These are phyloP conservation scores for Boletus eberwhitei DNA, from an alignment of 768 basidiomycete species.

Conservation along the genomic window DNA sequence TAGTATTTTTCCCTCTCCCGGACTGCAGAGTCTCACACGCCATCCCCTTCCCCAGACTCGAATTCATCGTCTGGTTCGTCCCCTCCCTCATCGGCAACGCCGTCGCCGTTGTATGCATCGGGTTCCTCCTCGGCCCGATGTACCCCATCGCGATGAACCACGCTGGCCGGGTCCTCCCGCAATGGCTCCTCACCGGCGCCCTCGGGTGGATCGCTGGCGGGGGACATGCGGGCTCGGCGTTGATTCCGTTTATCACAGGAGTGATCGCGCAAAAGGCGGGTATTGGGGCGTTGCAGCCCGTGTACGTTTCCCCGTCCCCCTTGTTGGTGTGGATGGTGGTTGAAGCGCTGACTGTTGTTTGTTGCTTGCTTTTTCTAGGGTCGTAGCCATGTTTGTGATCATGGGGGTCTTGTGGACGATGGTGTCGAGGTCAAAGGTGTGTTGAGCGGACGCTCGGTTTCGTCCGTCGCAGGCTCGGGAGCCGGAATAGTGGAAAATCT, in stretches of 20 bases:
- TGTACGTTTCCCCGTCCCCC: slow-evolving; percentile 9
- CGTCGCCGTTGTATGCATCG: slow-evolving; percentile 50
- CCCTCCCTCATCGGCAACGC: slow-evolving; percentile 49
- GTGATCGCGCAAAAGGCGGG: slow-evolving; percentile 57
- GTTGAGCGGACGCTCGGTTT: background rate
- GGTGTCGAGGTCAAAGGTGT: slow-evolving; percentile 21
- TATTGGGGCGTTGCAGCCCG: slow-evolving; percentile 35
- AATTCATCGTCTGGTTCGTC: slow-evolving; percentile 50
- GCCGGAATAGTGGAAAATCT: no score
- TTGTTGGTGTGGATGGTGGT: no score
- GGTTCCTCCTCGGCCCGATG: slow-evolving; percentile 47
- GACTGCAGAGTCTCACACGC: background rate
- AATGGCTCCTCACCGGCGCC: slow-evolving; percentile 57
- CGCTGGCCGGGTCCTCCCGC: slow-evolving; percentile 60
- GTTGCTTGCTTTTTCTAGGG: background rate
- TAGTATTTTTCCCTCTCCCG: background rate
- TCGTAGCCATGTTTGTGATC: slow-evolving; percentile 36
- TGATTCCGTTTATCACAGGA: slow-evolving; percentile 70
- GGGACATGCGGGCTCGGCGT: slow-evolving; percentile 65
- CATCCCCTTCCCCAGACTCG: slow-evolving; percentile 26
- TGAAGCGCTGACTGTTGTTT: background rate
- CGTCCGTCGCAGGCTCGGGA: no score
- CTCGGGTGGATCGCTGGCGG: slow-evolving; percentile 64
- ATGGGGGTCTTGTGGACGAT: slow-evolving; percentile 37
- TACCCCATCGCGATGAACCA: slow-evolving; percentile 60